Base-by-base conservation (phyloP, 495 filamentous ascomycete genomes). In the Cercophora newfieldiana region DNA sequence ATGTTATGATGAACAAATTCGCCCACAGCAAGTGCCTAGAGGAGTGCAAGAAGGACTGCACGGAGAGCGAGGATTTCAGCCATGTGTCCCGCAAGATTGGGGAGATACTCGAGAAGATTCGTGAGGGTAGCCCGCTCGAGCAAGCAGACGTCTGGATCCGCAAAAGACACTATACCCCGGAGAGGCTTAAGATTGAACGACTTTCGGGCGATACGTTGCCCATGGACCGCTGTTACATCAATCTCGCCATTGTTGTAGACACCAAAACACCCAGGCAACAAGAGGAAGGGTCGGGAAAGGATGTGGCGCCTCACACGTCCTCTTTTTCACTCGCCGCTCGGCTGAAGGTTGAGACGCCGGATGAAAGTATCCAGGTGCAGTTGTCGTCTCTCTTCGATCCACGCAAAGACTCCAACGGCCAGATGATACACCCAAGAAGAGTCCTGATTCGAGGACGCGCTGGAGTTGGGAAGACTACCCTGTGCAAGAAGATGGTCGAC, bases 381-480 rank as follows among this genome's bases (percentile, higher is more conserved):
- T 55, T 79, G 59, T 54, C 56, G 44, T 29, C 59, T 7, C 67
- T 80, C 28, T 80, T 80, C 47, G 51, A 72, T 1, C 6, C 57
- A 19, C 71, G 75, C 33, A 66, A 73, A 63, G 53, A 16, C 12
- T 37, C 8, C 49, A 59, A 71, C 58, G 73, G 61, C 57, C 19
- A 48, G 48, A 30, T 22, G 37, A 71, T 47, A 58, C 37, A 37
- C 24, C 72, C 75, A 53, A 73, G 68, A 63, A 66, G 78, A 29
- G 75, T 82, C 37, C 61, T 80, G 57, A 82, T 82, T 60, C 71
- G 72, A 22, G 80, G 80, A 59, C 77, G 68, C 4, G 75, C 80
- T 7, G 80, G 80, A 47, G 74, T 80, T 7, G 78, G 78, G 14
- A 82, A 82, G 68, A 81, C 78, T 51, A 81, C 80, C n/a, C 65